A percentile compares a stretch with the other conserved stretches of the same genome.
These are phyloP conservation scores for Nakazawaea holstii DNA, from an alignment of 805 yeast genomes.

Conservation along the genomic window DNA sequence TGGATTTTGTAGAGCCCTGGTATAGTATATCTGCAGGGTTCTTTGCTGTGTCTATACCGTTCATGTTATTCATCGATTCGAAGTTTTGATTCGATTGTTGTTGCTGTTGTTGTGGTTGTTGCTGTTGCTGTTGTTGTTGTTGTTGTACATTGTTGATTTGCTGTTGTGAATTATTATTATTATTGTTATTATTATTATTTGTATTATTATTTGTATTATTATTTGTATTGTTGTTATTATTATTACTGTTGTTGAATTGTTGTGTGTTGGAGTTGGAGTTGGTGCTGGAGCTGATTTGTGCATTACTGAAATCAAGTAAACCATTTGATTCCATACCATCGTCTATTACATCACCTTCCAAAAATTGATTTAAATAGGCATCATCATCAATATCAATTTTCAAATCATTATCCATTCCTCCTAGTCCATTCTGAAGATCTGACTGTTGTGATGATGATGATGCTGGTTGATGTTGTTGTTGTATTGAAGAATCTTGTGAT, in stretches of 20 bases:
- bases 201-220: background rate
- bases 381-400: constrained; percentile 9
- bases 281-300: background rate
- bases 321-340: background rate
- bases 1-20: constrained; percentile 74
- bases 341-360: constrained; percentile 5
- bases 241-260: too few relatives aligned
- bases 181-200: background rate
- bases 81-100: too few relatives aligned
- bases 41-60: constrained; percentile 84
- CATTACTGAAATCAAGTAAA: constrained; percentile 5
- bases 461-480: background rate
- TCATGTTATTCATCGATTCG: constrained; percentile 38
- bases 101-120: too few relatives aligned
- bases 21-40: constrained; percentile 95
- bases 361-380: constrained; percentile 10
- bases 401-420: background rate
- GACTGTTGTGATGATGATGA: too few relatives aligned
- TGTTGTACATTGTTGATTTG: background rate
- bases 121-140: too few relatives aligned
- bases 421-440: too few relatives aligned
- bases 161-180: background rate
- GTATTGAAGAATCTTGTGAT: background rate
- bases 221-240: too few relatives aligned
- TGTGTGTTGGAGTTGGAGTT: too few relatives aligned